Evolutionary conservation across 1,139 yeast species (phyloP).

Genomic region (Kluyveromyces sp.): DNA sequence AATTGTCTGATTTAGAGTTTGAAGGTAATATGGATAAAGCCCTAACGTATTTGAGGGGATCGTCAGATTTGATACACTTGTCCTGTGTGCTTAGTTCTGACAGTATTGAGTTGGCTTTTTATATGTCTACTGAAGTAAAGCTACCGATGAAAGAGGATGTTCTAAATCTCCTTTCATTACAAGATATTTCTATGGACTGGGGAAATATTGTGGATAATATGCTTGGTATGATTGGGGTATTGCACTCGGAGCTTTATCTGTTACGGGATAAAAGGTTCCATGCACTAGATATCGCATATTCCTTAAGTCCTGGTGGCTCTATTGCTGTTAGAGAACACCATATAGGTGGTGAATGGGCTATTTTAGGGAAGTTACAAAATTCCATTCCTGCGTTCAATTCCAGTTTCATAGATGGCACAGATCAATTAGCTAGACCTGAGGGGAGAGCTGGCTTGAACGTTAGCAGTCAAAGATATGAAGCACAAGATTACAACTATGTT

Average conservation of each 20-base stretch:
- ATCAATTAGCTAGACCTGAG: not conserved
- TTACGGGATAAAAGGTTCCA: constrained; percentile 10
- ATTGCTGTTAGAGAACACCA: constrained; percentile 18
- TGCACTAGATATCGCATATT: constrained; percentile 12
- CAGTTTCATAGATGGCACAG: constrained; percentile 3
- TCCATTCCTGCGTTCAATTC: constrained; percentile 12
- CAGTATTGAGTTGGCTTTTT: constrained; percentile 24
- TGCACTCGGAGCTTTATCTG: constrained; percentile 13
- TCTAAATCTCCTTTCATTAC: constrained; percentile 19
- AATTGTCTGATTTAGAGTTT: constrained; percentile 43
- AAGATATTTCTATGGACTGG: constrained; percentile 12
- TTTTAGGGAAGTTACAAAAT: constrained; percentile 13
- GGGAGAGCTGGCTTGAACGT: not conserved
- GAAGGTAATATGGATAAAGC: constrained; percentile 43
- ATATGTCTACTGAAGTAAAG: constrained; percentile 35
- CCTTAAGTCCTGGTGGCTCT: constrained; percentile 15
- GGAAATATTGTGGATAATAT: constrained; percentile 21
- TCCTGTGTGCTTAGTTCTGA: constrained; percentile 31
- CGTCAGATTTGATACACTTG: constrained; percentile 46
- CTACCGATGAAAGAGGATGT: constrained; percentile 38
- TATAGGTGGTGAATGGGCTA: constrained; percentile 21
- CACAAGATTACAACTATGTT: constrained; percentile 5
- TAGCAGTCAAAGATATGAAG: not conserved
- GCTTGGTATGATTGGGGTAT: constrained; percentile 46
- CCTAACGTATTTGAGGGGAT: constrained; percentile 24